Conservation (phyloP, 352 stramenopile genomes). For the Globisporangium echinulatum region DNA sequence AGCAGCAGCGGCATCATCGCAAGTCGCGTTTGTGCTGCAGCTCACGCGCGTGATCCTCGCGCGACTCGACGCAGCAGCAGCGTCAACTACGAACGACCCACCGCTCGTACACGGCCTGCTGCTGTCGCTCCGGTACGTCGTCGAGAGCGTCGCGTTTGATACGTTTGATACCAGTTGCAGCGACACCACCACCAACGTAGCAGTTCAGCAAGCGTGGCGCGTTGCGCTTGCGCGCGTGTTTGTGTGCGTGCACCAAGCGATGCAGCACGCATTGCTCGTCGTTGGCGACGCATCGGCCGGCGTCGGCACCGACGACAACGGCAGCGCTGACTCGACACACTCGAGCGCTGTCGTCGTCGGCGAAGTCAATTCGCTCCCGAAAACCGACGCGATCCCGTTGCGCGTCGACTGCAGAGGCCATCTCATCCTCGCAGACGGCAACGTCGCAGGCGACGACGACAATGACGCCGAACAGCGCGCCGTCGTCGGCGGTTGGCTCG, state of each 20-base stretch:
- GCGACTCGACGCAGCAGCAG: slow-evolving; percentile 23
- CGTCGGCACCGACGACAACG: slow-evolving; percentile 38
- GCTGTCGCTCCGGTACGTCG: slow-evolving; percentile 66
- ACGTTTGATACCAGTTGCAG: slow-evolving; percentile 10
- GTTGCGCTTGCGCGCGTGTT: slow-evolving; percentile 45
- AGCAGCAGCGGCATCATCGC: slow-evolving; percentile 12
- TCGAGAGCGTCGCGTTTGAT: slow-evolving; percentile 54
- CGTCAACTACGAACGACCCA: slow-evolving; percentile 34
- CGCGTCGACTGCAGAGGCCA: slow-evolving; percentile 78
- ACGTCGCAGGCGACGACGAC: slow-evolving; percentile 21
- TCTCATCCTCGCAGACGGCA: slow-evolving; percentile 53
- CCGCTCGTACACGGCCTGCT: slow-evolving; percentile 73
- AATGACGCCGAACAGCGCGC: slow-evolving; percentile 56
- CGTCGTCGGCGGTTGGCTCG: slow-evolving; percentile 83
- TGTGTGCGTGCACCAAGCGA: slow-evolving; percentile 41
- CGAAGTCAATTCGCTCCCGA: slow-evolving; percentile 52
- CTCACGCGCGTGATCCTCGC: slow-evolving; percentile 42
- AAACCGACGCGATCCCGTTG: slow-evolving; percentile 43
- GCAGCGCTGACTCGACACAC: slow-evolving; percentile 29
- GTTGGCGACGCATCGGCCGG: slow-evolving; percentile 72
- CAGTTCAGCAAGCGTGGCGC: slow-evolving; percentile 21
- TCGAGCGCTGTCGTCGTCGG: slow-evolving; percentile 51
- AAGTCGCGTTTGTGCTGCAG: slow-evolving; percentile 51
- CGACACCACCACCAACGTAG: too few species aligned
- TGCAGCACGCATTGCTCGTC: slow-evolving; percentile 58